Percentiles rank a stretch among this genome's conserved stretches.
These are phyloP conservation scores for Trichophyton mentagrophytes DNA, from an alignment of 2,329 filamentous ascomycete species.

Conservation along the genomic window DNA sequence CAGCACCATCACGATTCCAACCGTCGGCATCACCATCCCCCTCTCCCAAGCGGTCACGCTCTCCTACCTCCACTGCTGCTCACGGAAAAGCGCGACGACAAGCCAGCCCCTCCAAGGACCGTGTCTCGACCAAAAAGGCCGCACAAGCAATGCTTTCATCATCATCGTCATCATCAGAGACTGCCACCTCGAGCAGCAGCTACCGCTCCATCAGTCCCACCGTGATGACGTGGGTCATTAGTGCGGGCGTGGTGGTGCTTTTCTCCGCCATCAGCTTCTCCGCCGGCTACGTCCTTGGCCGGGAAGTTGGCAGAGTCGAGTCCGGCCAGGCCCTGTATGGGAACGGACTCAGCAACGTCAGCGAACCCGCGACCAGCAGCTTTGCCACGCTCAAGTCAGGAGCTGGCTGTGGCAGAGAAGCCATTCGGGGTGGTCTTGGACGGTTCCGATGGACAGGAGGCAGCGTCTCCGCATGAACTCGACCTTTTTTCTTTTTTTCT, in stretches of 20 bases:
- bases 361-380: slow-evolving; percentile 15
- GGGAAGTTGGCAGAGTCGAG: slow-evolving; percentile 45
- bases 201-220: slow-evolving; percentile 40
- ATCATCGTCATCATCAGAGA: slow-evolving; percentile 8
- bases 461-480: slow-evolving; percentile 24
- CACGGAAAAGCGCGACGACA: slow-evolving; percentile 15
- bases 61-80: slow-evolving; percentile 14
- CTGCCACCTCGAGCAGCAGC: slow-evolving; percentile 15
- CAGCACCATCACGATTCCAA: background rate
- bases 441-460: slow-evolving; percentile 32
- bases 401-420: slow-evolving; percentile 33
- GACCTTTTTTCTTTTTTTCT: background rate
- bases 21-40: background rate
- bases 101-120: slow-evolving; percentile 28
- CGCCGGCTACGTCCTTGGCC: slow-evolving; percentile 50
- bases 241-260: slow-evolving; percentile 51
- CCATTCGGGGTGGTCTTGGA: slow-evolving; percentile 32
- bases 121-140: slow-evolving; percentile 23
- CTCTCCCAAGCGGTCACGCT: slow-evolving; percentile 12
- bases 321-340: slow-evolving; percentile 21
- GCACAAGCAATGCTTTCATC: slow-evolving; percentile 16
- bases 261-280: slow-evolving; percentile 53
- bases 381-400: slow-evolving; percentile 20
- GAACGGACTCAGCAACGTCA: slow-evolving; percentile 18
- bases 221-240: slow-evolving; percentile 53